A percentile compares a stretch with the other conserved stretches of the same genome.
phyloP scores from a whole-genome alignment of 192 early-diverging fungal genomes.

The Rhizophagus sp. region DNA sequence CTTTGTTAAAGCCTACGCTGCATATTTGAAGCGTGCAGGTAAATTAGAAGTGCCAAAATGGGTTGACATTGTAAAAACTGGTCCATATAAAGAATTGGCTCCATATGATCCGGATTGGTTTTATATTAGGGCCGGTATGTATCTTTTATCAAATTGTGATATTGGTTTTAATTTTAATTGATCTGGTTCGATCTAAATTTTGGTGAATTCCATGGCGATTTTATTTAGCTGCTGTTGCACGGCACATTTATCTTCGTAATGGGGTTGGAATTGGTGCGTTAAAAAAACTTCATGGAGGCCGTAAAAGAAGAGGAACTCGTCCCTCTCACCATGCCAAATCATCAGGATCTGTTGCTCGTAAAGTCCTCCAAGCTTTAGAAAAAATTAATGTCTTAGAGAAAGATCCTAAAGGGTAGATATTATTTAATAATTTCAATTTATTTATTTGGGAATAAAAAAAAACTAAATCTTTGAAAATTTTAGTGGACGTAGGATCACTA shows the following conservation, averaged over 20 bases:
- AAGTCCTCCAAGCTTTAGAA: conserved; percentile 97
- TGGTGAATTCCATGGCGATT: not conserved
- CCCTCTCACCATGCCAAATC: conserved; percentile 88
- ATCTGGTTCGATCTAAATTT: no score
- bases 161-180: no score
- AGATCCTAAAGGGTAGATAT: conserved; percentile 75
- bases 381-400: conserved; percentile 97
- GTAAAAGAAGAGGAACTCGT: conserved; percentile 88
- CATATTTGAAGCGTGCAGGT: conserved; percentile 98
- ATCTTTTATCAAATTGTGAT: not conserved
- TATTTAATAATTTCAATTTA: not conserved
- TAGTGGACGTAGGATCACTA: conserved; percentile 94
- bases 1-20: conserved; percentile 98
- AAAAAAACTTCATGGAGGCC: conserved; percentile 91
- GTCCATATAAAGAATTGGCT: conserved; percentile 93
- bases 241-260: conserved; percentile 97
- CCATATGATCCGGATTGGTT: conserved; percentile 99
- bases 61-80: conserved; percentile 99
- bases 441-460: conserved; percentile 1
- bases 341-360: conserved; percentile 92
- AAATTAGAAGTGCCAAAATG: conserved; percentile 99
- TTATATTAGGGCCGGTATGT: conserved; percentile 90
- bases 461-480: not conserved
- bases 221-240: conserved; percentile 83
- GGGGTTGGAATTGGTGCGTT: conserved; percentile 94